Evolutionary conservation across 345 rosid species (phyloP).

Genomic region (Gossypium arboreum): DNA sequence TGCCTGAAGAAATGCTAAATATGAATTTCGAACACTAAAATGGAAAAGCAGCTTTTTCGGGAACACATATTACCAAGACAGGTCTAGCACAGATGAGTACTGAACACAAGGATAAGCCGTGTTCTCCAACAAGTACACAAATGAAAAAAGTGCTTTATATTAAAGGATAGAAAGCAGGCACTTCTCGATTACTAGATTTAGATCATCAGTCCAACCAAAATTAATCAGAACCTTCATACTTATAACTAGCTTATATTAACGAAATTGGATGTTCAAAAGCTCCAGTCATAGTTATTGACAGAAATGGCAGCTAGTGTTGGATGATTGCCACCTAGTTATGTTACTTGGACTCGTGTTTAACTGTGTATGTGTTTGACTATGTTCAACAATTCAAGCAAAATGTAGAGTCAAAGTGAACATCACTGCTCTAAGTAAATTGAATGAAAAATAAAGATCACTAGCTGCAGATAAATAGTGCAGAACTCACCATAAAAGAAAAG

Average conservation of each 20-base stretch:
- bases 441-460: not conserved
- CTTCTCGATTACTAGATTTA: not conserved
- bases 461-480: not conserved
- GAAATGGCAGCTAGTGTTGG: not conserved
- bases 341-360: not conserved
- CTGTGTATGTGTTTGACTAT: not conserved
- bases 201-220: conserved; percentile 1
- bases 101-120: not conserved
- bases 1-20: conserved; percentile 60
- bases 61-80: not conserved
- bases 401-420: not conserved
- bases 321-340: not conserved
- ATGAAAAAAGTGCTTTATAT: not conserved
- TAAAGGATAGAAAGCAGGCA: not conserved
- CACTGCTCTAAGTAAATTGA: not conserved
- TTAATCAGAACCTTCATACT: not conserved
- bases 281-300: not conserved
- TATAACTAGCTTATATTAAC: not conserved
- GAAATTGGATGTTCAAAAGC: not conserved
- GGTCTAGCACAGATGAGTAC: too few species aligned
- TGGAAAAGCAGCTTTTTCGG: not conserved
- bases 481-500: conserved; percentile 7
- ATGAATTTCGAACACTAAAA: conserved; percentile 12
- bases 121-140: not conserved
- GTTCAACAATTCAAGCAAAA: not conserved